A percentile compares a stretch with the other conserved stretches of the same genome.
Conservation (phyloP, 208 protist species). For the Trypanosoma congolense region DNA sequence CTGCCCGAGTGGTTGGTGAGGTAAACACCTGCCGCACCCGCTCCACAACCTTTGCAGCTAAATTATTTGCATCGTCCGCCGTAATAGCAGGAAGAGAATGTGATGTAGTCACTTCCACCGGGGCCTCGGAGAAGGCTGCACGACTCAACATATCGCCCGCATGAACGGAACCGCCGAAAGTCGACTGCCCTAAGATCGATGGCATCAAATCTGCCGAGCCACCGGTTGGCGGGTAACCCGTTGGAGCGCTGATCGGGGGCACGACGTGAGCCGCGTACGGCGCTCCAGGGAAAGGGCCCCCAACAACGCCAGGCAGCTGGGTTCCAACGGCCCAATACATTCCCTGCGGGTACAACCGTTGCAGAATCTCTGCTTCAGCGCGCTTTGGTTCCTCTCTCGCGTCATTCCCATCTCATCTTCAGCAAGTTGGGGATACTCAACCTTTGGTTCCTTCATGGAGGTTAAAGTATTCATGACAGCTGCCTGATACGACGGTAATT, state of each 20-base stretch:
- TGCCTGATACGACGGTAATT: neutral
- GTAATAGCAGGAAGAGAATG: slow-evolving; percentile 9
- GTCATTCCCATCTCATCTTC: slow-evolving; percentile 14
- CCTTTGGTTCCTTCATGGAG: neutral
- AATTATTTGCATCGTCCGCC: slow-evolving; percentile 19
- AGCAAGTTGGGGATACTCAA: slow-evolving; percentile 24
- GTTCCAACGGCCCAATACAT: slow-evolving; percentile 9
- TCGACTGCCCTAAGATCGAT: slow-evolving; percentile 23
- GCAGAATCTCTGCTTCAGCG: neutral
- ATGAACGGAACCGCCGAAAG: neutral
- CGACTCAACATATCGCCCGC: neutral
- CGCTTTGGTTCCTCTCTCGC: neutral
- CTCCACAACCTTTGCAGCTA: slow-evolving; percentile 37
- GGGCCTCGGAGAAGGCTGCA: neutral
- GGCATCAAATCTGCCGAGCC: slow-evolving; percentile 3
- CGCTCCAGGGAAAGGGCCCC: slow-evolving; percentile 14
- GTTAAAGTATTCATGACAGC: neutral
- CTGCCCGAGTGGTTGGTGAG: neutral
- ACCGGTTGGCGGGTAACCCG: neutral
- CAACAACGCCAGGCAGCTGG: slow-evolving; percentile 6
- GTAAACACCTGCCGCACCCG: slow-evolving; percentile 35
- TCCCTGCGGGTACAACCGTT: slow-evolving; percentile 7
- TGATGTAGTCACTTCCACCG: slow-evolving; percentile 1
- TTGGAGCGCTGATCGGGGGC: slow-evolving; percentile 11
- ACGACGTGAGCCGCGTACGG: slow-evolving; percentile 10